Evolutionary conservation across 2,329 filamentous ascomycete species (phyloP), one percentile per base, ranked within the genome.

Genomic region (Truncatella angustata): DNA sequence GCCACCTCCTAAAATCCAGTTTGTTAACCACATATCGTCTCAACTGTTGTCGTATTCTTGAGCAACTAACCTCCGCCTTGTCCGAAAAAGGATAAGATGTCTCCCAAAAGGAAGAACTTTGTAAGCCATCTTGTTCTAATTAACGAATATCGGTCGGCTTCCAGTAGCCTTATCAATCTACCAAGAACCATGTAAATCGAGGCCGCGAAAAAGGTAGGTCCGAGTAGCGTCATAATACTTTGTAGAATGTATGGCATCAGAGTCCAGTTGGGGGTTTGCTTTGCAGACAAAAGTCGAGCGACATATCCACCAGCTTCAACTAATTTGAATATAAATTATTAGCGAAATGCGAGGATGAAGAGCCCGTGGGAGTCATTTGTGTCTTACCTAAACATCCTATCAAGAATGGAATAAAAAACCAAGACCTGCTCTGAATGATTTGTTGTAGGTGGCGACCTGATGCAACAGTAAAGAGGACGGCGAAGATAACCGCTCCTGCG

Each of bases 371-470:
- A 10, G 20, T 40, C 4, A 11, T n/a, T n/a, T n/a, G 37, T 12
- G 1, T 18, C 67, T 61, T 67, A 80, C 77, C 78, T n/a, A 73
- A 49, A 14, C 75, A 74, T 12, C 78, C 78, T n/a, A 81, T 61
- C 4, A 76, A 54, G 42, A 82, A 75, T 0, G 79, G 73, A 2
- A 76, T 73, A 58, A 79, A 74, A 61, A 76, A 81, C 73, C 74
- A 80, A 1, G 73, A 73, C 32, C 68, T 65, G 2, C 66, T 67
- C n/a, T 60, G 62, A 34, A 73, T 20, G 32, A 78, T 56, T 42
- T 72, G 67, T 20, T 62, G 67, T 12, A 58, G 46, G 51, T 79
- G 76, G 1, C 67, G 43, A 1, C 60, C 26, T 0, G 73, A 66
- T 3, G 71, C 61, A 28, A 70, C 39, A 9, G 62, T 56, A 53